Base-by-base conservation (phyloP, 1,139 yeast genomes). In the Debaryomycetaceae sp. region DNA sequence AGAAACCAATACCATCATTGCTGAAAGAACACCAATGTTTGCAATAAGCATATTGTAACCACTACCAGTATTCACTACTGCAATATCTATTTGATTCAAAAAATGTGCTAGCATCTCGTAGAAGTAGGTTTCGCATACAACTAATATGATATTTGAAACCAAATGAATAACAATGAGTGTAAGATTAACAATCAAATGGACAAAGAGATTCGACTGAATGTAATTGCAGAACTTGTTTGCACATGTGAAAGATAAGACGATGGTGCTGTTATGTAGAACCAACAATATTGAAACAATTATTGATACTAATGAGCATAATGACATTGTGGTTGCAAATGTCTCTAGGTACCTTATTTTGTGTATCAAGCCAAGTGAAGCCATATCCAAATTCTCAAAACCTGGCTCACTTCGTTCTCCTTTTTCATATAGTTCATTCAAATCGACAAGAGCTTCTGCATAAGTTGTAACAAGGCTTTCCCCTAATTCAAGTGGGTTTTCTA, bases 391-490 rank as follows among this genome's bases (percentile, higher is more conserved):
- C 11, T 37, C 36, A 26, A 9, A 24, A 7, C 33, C 40, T 24
- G 32, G 30, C n/a, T 28, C 33, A 8, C 33, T 24, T 11, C 13
- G 17, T 17, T 33, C 26, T 9, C 30, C 40, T 14, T 37, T 17
- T 17, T n/a, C 13, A 28, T 24, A 37, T 16, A 37, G 17, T 28
- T 24, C 33, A 15, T 37, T 26, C 28, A 37, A 33, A 17, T 15
- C 17, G n/a, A 28, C 19, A 18, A 37, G 24, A 17, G 35, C 29
- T 26, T 35, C 35, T 5, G 54, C 61, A 45, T 68, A 72, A 2
- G 72, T 64, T 19, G 54, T 44, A 4, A 66, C 72, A 43, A 78
- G 61, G 9, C 75, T 63, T 17, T 63, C 58, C 2, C 78, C 73
- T 44, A 76, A 60, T 14, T 56, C 61, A 2, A 52, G 55, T 2